These are phyloP conservation scores for Phytophthora sojae DNA, from an alignment of 352 stramenopile species.

Conservation along the genomic window DNA sequence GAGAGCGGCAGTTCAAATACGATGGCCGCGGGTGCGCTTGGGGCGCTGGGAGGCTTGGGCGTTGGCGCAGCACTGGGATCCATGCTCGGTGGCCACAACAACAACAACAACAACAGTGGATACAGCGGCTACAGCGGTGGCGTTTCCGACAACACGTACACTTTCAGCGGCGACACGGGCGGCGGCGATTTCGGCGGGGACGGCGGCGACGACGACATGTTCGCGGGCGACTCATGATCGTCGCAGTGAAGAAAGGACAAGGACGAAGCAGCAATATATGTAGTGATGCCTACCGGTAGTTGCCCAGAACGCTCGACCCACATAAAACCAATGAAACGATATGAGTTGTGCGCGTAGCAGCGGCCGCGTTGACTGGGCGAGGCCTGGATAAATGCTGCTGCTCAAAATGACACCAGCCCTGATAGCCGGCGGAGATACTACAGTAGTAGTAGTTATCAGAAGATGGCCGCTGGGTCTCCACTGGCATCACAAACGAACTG, in stretches of 20 bases:
- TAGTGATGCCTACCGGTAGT: no score
- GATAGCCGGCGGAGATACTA: not conserved
- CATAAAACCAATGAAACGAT: no score
- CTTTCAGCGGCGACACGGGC: conserved; percentile 69
- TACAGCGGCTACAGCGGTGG: conserved; percentile 54
- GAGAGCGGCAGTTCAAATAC: not conserved
- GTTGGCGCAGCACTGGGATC: conserved; percentile 59
- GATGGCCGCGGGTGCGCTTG: conserved; percentile 49
- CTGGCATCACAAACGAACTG: not conserved
- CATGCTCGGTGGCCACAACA: conserved; percentile 41
- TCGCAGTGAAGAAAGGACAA: conserved; percentile 5
- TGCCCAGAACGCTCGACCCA: no score
- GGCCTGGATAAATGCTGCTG: not conserved
- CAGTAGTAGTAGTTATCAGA: not conserved
- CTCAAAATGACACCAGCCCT: not conserved
- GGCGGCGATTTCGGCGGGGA: conserved; percentile 40
- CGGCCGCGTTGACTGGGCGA: no score
- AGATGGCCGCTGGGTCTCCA: not conserved
- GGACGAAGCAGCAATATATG: no score
- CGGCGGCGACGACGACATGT: conserved; percentile 47
- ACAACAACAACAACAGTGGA: conserved; percentile 16
- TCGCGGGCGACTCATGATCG: conserved; percentile 60
- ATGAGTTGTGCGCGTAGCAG: no score
- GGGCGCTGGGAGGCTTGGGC: conserved; percentile 57
- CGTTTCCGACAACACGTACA: conserved; percentile 44